These are phyloP conservation scores for Colletotrichum magnum DNA, from an alignment of 2,329 filamentous ascomycete species.

Conservation along the genomic window DNA sequence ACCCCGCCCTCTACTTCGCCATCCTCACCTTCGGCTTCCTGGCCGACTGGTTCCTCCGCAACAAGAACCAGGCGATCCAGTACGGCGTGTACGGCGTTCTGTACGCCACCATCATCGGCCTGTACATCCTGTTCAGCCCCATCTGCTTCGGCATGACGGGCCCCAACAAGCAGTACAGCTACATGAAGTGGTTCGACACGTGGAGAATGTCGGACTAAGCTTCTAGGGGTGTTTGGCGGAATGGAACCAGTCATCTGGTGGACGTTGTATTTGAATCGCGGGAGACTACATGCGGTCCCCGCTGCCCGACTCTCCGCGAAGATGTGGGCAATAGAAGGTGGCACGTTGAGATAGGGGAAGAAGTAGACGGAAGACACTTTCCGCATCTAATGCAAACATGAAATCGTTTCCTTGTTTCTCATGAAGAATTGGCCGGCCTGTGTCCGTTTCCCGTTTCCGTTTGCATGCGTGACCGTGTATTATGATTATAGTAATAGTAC, in stretches of 20 bases:
- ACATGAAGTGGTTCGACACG: constrained; percentile 92
- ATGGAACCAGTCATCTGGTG: background rate
- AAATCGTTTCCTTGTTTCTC: constrained; percentile 33
- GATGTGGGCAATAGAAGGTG: constrained; percentile 24
- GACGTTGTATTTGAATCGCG: constrained; percentile 10
- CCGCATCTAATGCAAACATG: constrained; percentile 38
- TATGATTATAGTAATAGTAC: constrained; percentile 39
- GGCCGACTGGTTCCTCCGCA: constrained; percentile 84
- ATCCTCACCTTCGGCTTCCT: constrained; percentile 92
- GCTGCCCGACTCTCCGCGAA: constrained; percentile 28
- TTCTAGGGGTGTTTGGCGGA: background rate
- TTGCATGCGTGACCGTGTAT: constrained; percentile 18
- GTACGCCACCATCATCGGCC: constrained; percentile 80
- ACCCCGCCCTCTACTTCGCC: constrained; percentile 97
- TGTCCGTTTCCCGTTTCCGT: background rate
- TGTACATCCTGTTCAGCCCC: constrained; percentile 92
- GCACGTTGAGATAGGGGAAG: constrained; percentile 4
- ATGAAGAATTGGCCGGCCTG: background rate
- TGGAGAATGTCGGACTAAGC: constrained; percentile 83
- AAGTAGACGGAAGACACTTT: constrained; percentile 24
- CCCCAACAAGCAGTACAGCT: constrained; percentile 84
- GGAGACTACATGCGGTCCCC: constrained; percentile 1
- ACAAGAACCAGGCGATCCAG: constrained; percentile 74
- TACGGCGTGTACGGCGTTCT: constrained; percentile 79
- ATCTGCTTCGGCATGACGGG: constrained; percentile 98